Percentiles rank a stretch among this genome's conserved stretches.
phyloP scores from a whole-genome alignment of 441 rosid species.

The Biscutella laevigata region DNA sequence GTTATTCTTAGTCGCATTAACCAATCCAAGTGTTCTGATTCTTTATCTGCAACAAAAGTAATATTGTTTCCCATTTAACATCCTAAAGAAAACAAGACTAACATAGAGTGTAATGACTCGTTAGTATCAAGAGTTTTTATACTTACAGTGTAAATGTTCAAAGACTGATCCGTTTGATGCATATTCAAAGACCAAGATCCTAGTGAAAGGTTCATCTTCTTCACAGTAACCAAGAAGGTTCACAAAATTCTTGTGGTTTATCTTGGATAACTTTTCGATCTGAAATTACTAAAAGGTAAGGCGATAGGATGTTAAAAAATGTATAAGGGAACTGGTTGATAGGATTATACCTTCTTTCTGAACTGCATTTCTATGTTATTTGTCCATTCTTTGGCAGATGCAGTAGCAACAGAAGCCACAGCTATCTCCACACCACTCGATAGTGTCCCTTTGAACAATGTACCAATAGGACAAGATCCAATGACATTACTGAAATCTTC shows the following conservation, averaged over 20 bases:
- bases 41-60: conserved; percentile 37
- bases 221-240: conserved; percentile 82
- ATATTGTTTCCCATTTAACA: background rate
- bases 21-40: conserved; percentile 69
- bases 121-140: background rate
- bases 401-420: conserved; percentile 42
- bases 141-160: conserved; percentile 79
- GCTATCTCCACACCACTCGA: conserved; percentile 60
- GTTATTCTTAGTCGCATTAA: conserved; percentile 51
- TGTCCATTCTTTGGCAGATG: conserved; percentile 53
- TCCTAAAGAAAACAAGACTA: background rate
- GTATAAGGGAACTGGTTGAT: background rate
- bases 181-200: conserved; percentile 94
- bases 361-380: conserved; percentile 49
- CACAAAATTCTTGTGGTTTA: conserved; percentile 84
- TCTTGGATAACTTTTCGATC: conserved; percentile 61
- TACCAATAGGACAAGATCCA: conserved; percentile 54
- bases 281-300: conserved; percentile 15
- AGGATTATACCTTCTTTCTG: conserved; percentile 40
- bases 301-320: background rate
- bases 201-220: conserved; percentile 72
- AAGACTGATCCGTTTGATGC: conserved; percentile 79
- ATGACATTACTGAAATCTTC: conserved; percentile 77
- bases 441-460: conserved; percentile 61
- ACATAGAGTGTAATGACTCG: conserved; percentile 1